Evolutionary conservation across 2,329 filamentous ascomycete species (phyloP), one percentile per base, ranked within the genome.

Genomic region (Neurospora sp.): DNA sequence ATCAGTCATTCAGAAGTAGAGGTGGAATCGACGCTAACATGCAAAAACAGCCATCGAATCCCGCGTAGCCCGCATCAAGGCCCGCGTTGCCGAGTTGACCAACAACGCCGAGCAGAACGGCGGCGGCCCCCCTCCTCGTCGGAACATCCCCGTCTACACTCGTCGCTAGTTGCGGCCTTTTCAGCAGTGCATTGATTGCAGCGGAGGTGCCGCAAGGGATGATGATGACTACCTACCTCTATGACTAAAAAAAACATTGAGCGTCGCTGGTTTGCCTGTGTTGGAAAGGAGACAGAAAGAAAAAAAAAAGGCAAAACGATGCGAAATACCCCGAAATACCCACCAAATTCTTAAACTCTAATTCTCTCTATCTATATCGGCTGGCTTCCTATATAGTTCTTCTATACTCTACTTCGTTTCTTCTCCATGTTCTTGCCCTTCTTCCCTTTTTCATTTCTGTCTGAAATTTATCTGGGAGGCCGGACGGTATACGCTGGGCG

Each of bases 51-150:
- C 94, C 42, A 98, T 98, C 77, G 96, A 99, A 81, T 94, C 93
- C 67, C 92, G 96, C 74, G 96, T 98, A 71, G 96, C 96, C 67
- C 92, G 96, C 73, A 99, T 99, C 86, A 98, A 97, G 83, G 96
- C 96, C 71, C 91, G 96, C 72, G 96, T 99, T 71, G 96, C 96
- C 68, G 93, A 97, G 80, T 82, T 99, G 76, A 99, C 96, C 1
- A 91, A 91, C 76, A 92, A 92, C 80, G 92, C 92, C 87, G 91
- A 95, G 77, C 52, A 62, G 15, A 62, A 62, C 15, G 52, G 52
- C 15, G 52, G 52, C 52, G 46, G 46, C 13, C 52, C 52, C 3
- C 52, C 52, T 62, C 28, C 52, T 62, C 52, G 52, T 36, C 52
- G 52, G 23, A 62, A 62, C 52, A 62, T 62, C 15, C 52, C 52